These are phyloP conservation scores for Bryum argenteum DNA, from an alignment of 225 moss, liverwort and hornwort genomes.

Conservation along the genomic window DNA sequence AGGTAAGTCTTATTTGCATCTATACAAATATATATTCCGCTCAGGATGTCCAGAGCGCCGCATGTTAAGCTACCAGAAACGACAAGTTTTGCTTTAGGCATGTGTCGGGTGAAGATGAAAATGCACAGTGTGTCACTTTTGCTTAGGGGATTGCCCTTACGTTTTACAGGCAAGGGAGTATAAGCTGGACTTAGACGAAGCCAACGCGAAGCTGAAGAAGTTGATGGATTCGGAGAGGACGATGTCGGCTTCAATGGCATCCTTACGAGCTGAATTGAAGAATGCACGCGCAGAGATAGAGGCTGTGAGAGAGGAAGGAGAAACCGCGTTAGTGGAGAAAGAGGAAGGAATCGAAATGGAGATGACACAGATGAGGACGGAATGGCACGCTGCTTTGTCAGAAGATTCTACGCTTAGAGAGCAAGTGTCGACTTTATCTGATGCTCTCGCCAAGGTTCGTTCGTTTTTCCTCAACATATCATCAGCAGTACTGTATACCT, in stretches of 20 bases:
- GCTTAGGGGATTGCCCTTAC: too few relatives aligned
- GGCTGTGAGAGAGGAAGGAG: conserved; percentile 58
- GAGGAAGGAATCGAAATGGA: conserved; percentile 59
- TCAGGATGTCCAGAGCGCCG: not conserved
- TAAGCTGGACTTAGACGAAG: conserved; percentile 59
- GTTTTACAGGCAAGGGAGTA: conserved; percentile 51
- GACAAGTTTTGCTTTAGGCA: too few relatives aligned
- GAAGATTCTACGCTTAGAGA: conserved; percentile 47
- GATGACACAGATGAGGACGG: conserved; percentile 55
- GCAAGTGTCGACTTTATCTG: conserved; percentile 36
- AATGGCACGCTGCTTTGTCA: conserved; percentile 60
- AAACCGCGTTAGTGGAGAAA: conserved; percentile 49
- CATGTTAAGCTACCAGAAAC: too few relatives aligned
- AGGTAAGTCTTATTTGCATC: conserved; percentile 31
- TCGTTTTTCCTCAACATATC: conserved; percentile 15
- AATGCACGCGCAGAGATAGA: conserved; percentile 54
- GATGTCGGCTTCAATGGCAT: conserved; percentile 66
- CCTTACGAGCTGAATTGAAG: conserved; percentile 57
- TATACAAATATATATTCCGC: not conserved
- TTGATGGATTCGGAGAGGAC: conserved; percentile 56
- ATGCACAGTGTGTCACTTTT: too few relatives aligned
- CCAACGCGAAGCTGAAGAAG: conserved; percentile 51
- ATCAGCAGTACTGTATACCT: not conserved
- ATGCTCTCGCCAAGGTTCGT: conserved; percentile 57
- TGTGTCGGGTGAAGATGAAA: too few relatives aligned